Evolutionary conservation across 1,139 yeast genomes (phyloP), one percentile per base, ranked within the genome.

Genomic region (Blastobotrys arbuscula): DNA sequence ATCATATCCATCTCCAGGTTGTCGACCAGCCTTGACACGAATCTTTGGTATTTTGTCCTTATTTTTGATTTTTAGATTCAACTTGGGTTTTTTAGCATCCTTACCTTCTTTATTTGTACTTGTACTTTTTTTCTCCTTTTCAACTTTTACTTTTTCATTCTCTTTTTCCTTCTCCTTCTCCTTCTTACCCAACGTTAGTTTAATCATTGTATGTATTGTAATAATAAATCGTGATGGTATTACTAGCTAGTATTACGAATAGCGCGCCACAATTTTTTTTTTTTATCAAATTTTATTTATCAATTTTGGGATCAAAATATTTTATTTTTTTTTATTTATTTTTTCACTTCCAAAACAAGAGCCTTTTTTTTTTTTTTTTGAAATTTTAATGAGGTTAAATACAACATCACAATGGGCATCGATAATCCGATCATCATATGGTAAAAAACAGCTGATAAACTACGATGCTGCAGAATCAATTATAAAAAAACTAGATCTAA

Each of bases 1-100:
- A 63, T 92, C 98, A 65, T 92, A 92, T 0, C 97, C 97, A 58
- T 90, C 96, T 1, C 96, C 96, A 0, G 96, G 95, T 9, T 84
- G 76, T 56, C 95, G 70, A 0, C 87, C 83, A 0, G 95, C 95
- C 60, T 87, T 88, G 49, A 90, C 81, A 53, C 94, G 71, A 48
- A 88, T 81, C 41, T 81, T 72, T 0, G 92, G 90, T 0, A 81
- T 72, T 55, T 67, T 53, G 52, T 46, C 46, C 34, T 26, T 31
- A 53, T 46, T 44, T 31, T 26, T 31, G 41, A 45, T 30, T 18
- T 47, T 53, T 12, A 60, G 62, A 48, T 60, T 64, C 37, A 66
- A 48, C 47, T 59, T 67, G 5, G 47, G 21, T 45, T n/a, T n/a
- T n/a, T n/a, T n/a, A n/a, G n/a, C n/a, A n/a, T n/a, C n/a, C n/a